Evolutionary conservation across 495 filamentous ascomycete species (phyloP).

Genomic region (Penicillium soppii): DNA sequence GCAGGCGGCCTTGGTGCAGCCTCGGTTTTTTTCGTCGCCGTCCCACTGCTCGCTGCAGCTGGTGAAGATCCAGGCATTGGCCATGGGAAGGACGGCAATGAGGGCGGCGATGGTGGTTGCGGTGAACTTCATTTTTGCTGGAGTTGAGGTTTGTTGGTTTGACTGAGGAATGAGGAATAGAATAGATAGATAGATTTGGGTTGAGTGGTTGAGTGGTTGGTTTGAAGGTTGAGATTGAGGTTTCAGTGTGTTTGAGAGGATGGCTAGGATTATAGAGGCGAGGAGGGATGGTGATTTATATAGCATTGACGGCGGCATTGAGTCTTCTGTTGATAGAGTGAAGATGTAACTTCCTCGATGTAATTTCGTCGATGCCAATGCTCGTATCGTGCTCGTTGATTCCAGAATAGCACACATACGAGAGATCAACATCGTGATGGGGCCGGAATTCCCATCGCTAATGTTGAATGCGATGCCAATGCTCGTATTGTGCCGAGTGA

Average conservation of each 20-base stretch:
- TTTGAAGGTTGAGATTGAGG: not conserved
- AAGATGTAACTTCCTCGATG: too few species aligned
- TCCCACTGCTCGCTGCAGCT: constrained; percentile 11
- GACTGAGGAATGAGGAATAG: not conserved
- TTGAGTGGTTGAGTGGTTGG: not conserved
- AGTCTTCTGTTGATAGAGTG: not conserved
- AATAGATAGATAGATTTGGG: not conserved
- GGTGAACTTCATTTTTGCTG: constrained; percentile 9
- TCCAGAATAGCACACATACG: too few species aligned
- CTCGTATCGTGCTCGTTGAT: constrained; percentile 1
- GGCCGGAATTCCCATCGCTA: too few species aligned
- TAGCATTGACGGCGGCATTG: not conserved
- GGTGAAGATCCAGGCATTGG: constrained; percentile 17
- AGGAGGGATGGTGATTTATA: not conserved
- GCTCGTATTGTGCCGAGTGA: too few species aligned
- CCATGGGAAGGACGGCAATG: constrained; percentile 9
- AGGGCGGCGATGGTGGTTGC: constrained; percentile 8
- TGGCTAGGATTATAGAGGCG: not conserved
- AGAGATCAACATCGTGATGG: too few species aligned
- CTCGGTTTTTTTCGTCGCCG: constrained; percentile 7
- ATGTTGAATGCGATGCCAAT: too few species aligned
- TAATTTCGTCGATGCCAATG: constrained; percentile 5
- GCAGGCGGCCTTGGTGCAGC: constrained; percentile 8
- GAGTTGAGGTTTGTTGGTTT: not conserved
- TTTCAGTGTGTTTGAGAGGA: not conserved